phyloP scores from a whole-genome alignment of 768 basidiomycete genomes.

The Kwoniella sp. region DNA sequence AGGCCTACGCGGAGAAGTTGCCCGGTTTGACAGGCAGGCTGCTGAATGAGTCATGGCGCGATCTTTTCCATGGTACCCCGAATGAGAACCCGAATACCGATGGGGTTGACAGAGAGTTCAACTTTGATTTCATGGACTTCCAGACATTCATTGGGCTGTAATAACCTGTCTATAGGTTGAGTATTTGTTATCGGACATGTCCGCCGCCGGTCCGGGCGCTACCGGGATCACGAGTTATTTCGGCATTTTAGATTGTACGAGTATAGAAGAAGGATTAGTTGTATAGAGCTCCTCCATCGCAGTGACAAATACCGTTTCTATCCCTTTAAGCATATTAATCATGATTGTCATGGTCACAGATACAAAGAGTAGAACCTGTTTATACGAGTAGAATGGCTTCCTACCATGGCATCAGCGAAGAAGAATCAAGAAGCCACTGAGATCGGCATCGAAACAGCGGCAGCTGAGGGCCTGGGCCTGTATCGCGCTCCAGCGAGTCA shows the following conservation, averaged over 20 bases:
- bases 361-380: no score
- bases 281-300: no score
- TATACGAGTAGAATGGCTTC: no score
- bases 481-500: neutral
- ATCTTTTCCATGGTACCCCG: slow-evolving; percentile 1
- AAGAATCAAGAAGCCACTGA: neutral
- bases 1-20: slow-evolving; percentile 1
- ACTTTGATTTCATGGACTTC: neutral
- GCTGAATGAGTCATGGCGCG: slow-evolving; percentile 2
- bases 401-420: neutral
- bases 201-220: neutral
- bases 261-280: no score
- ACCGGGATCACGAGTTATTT: neutral
- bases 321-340: no score
- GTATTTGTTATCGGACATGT: neutral
- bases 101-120: neutral
- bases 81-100: neutral
- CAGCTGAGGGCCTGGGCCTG: neutral
- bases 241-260: neutral
- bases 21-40: slow-evolving; percentile 3
- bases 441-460: neutral
- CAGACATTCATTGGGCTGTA: neutral
- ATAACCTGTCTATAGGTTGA: no score
- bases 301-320: no score
- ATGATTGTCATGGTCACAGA: no score